phyloP scores from a whole-genome alignment of 192 early-diverging fungal species.

The Umbelopsis isabellina region DNA sequence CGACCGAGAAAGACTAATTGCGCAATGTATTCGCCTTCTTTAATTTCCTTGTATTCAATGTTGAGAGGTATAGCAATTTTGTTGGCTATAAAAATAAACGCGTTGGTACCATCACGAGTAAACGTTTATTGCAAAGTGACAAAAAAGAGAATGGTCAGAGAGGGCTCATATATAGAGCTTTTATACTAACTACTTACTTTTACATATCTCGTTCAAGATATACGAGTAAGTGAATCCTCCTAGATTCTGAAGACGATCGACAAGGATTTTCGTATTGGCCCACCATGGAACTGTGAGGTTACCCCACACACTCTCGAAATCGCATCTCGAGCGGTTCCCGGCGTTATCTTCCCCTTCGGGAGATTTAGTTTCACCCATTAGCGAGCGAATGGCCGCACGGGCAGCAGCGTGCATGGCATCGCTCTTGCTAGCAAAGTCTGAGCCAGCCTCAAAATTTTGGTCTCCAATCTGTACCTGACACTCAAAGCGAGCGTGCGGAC shows the following conservation, averaged over 20 bases:
- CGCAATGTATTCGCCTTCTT: constrained; percentile 10
- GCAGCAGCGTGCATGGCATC: constrained; percentile 22
- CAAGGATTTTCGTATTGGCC: constrained; percentile 23
- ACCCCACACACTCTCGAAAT: constrained; percentile 25
- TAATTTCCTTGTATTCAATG: constrained; percentile 20
- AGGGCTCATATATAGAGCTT: too few relatives aligned
- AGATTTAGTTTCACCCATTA: constrained; percentile 16
- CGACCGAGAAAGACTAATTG: constrained; percentile 21
- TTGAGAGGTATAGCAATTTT: constrained; percentile 21
- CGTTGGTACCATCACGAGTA: too few relatives aligned
- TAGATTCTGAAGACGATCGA: constrained; percentile 19
- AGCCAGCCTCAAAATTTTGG: background rate
- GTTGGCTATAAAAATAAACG: background rate
- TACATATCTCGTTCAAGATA: constrained; percentile 21
- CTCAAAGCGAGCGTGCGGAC: constrained; percentile 15
- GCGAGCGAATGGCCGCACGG: constrained; percentile 6
- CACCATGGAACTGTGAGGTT: constrained; percentile 22
- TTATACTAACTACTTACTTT: constrained; percentile 9
- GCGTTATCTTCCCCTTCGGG: constrained; percentile 1
- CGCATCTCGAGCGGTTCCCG: constrained; percentile 8
- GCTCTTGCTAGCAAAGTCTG: constrained; percentile 26
- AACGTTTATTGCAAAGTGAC: too few relatives aligned
- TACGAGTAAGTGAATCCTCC: constrained; percentile 27
- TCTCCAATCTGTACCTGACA: constrained; percentile 22
- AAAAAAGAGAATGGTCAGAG: too few relatives aligned